Conservation (phyloP, 225 moss, liverwort and hornwort genomes). For the Physcomitrium patens region DNA sequence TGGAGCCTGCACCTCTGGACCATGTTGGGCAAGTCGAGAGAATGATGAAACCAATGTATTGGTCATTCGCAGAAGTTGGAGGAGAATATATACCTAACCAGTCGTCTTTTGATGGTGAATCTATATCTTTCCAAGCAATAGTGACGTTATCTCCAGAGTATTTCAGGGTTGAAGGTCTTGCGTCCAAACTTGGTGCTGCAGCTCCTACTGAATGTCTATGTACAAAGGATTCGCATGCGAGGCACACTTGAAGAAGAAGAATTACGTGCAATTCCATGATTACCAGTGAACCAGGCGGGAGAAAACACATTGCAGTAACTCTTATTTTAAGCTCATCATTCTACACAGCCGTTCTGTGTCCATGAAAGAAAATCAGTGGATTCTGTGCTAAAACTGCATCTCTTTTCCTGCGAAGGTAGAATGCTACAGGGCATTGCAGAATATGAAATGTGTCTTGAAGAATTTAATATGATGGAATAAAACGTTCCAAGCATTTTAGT, state of each 20-base stretch:
- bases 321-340: no score
- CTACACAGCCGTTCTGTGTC: no score
- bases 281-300: neutral
- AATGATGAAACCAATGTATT: slow-evolving; percentile 60
- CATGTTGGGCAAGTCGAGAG: slow-evolving; percentile 53
- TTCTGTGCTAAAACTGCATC: neutral
- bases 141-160: slow-evolving; percentile 58
- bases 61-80: slow-evolving; percentile 50
- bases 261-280: slow-evolving; percentile 4
- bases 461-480: neutral
- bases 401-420: no score
- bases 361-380: no score
- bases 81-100: slow-evolving; percentile 65
- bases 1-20: slow-evolving; percentile 48
- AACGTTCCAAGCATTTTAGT: neutral
- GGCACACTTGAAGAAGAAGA: neutral
- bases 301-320: neutral
- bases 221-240: neutral
- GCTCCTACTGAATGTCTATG: neutral
- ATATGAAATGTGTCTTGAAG: neutral
- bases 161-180: slow-evolving; percentile 35
- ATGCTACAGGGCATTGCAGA: neutral
- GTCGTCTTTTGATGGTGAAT: slow-evolving; percentile 50
- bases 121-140: slow-evolving; percentile 47
- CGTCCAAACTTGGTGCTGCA: slow-evolving; percentile 25